Evolutionary conservation across 163 green algal species (phyloP).

Genomic region (Prototheca cutis): DNA sequence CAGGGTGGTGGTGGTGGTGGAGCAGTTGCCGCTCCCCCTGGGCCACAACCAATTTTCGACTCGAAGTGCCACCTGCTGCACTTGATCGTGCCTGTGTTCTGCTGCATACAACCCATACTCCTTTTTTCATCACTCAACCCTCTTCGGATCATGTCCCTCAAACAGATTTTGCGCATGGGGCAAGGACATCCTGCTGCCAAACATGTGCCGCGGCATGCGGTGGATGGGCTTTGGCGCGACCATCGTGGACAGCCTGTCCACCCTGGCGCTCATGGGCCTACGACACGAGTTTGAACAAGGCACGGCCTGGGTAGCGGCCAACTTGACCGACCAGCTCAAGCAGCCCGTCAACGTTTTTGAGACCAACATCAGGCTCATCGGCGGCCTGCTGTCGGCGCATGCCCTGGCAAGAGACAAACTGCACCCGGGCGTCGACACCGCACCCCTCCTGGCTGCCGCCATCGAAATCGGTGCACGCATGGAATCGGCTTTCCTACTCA

Average conservation of each 20-base stretch:
- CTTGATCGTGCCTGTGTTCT: too few species aligned
- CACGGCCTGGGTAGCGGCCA: neutral
- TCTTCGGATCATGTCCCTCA: too few species aligned
- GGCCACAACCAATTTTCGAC: too few species aligned
- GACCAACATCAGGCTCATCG: slow-evolving; percentile 51
- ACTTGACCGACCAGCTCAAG: neutral
- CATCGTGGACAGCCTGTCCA: slow-evolving; percentile 40
- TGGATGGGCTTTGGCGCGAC: slow-evolving; percentile 25
- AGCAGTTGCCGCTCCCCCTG: too few species aligned
- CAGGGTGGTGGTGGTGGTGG: too few species aligned
- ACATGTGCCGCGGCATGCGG: neutral
- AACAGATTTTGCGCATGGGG: neutral
- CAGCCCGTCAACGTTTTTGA: slow-evolving; percentile 46
- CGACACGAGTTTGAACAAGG: slow-evolving; percentile 24
- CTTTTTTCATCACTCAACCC: too few species aligned
- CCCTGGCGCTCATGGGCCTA: slow-evolving; percentile 41
- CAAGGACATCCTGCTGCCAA: neutral
- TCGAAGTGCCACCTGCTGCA: too few species aligned
- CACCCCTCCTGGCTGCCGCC: slow-evolving; percentile 21
- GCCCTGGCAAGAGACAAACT: slow-evolving; percentile 10
- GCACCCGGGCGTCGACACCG: neutral
- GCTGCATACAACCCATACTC: too few species aligned
- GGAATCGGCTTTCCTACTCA: slow-evolving; percentile 11
- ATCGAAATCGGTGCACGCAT: slow-evolving; percentile 31
- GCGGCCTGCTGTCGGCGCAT: slow-evolving; percentile 42